A percentile compares a stretch with the other conserved stretches of the same genome.
These are phyloP conservation scores for Leptomonas seymouri DNA, from an alignment of 208 protist genomes.

Conservation along the genomic window DNA sequence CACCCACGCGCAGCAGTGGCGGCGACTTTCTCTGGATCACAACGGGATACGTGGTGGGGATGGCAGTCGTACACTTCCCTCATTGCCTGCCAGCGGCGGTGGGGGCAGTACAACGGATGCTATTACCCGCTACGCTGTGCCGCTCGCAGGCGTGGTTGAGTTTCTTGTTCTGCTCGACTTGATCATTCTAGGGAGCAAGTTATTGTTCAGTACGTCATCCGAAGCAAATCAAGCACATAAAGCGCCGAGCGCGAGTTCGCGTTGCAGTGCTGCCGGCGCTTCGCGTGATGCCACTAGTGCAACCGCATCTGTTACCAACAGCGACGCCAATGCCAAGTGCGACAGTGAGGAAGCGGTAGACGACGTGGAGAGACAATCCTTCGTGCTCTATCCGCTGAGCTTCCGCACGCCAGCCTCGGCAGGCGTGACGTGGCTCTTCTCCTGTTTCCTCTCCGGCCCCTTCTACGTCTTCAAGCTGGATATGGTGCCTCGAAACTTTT, in stretches of 20 bases:
- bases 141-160: constrained; percentile 27
- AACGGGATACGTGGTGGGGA: background rate
- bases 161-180: constrained; percentile 30
- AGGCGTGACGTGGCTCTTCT: constrained; percentile 52
- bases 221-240: background rate
- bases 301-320: background rate
- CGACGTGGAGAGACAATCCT: constrained; percentile 42
- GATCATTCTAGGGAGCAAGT: constrained; percentile 34
- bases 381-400: constrained; percentile 65
- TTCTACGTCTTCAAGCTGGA: constrained; percentile 84
- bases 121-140: constrained; percentile 16
- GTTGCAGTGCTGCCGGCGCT: background rate
- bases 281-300: background rate
- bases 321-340: background rate
- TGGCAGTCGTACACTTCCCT: too few relatives aligned
- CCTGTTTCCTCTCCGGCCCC: constrained; percentile 69
- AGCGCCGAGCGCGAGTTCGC: background rate
- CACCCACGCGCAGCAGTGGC: background rate
- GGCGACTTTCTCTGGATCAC: background rate
- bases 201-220: constrained; percentile 16
- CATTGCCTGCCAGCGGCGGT: too few relatives aligned
- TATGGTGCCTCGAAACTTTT: constrained; percentile 79
- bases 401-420: constrained; percentile 54
- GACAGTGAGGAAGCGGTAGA: background rate
- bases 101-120: background rate